phyloP scores from a whole-genome alignment of 75 land plant species.

The Cunninghamia lanceolata region DNA sequence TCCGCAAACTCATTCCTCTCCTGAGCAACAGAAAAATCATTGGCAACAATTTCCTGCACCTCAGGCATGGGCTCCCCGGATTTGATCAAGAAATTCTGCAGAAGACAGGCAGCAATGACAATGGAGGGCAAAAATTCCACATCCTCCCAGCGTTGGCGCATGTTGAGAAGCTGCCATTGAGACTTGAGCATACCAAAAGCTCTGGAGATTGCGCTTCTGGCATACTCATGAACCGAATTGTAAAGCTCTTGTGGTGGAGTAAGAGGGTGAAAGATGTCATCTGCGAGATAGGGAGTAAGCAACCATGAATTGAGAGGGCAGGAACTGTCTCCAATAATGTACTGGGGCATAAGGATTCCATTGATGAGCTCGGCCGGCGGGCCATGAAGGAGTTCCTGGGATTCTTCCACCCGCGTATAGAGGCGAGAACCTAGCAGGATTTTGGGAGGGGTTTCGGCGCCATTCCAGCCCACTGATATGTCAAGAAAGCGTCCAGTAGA shows the following conservation, averaged over 20 bases:
- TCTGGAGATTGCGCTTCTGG: slow-evolving; percentile 25
- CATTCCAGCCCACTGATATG: slow-evolving; percentile 80
- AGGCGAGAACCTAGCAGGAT: slow-evolving; percentile 43
- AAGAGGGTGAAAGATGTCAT: neutral
- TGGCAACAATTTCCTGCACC: slow-evolving; percentile 13
- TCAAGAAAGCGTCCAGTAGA: slow-evolving; percentile 69
- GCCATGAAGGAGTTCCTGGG: slow-evolving; percentile 44
- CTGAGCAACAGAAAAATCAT: slow-evolving; percentile 25
- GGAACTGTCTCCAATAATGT: slow-evolving; percentile 56
- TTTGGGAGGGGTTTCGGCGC: slow-evolving; percentile 29
- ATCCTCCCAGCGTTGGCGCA: slow-evolving; percentile 39
- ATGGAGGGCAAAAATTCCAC: slow-evolving; percentile 46
- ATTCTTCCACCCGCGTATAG: slow-evolving; percentile 23
- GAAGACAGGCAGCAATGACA: slow-evolving; percentile 53
- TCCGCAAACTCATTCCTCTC: slow-evolving; percentile 29
- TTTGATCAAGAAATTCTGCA: slow-evolving; percentile 68
- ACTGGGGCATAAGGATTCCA: slow-evolving; percentile 40
- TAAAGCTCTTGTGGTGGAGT: slow-evolving; percentile 24
- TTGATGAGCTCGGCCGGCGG: slow-evolving; percentile 23
- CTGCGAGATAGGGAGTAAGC: slow-evolving; percentile 44
- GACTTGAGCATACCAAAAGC: slow-evolving; percentile 46
- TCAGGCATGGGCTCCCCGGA: slow-evolving; percentile 42
- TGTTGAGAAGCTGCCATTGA: slow-evolving; percentile 54
- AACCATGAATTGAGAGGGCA: slow-evolving; percentile 73
- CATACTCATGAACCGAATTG: slow-evolving; percentile 48